Evolutionary conservation across 257 asterid species (phyloP), one percentile per base, ranked within the genome.

Genomic region (Primulina tabacum): DNA sequence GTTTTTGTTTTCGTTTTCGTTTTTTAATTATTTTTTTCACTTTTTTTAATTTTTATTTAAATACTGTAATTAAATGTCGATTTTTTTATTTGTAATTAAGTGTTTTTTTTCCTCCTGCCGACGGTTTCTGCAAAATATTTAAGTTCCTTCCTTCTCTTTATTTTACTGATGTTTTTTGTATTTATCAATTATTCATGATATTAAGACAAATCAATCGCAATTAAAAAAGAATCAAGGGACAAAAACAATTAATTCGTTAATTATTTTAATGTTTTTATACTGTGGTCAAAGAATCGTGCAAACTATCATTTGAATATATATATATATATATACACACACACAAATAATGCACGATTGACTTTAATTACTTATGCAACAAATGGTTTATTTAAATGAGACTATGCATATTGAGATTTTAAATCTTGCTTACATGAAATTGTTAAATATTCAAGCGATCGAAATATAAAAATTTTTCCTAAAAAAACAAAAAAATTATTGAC

Each of bases 51-150:
- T 82, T 82, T 70, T 83, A 71, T 75, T 83, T 80, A 81, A 86
- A 85, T 83, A 84, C 86, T 90, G 57, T 82, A 82, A 84, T 78
- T 83, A 79, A 69, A 73, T 76, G 76, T 78, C 82, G 24, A 77
- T 82, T 83, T 83, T 87, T 88, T 85, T 65, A 74, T 78, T 82
- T 88, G 91, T 83, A 85, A 82, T 78, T 76, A 82, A 77, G 73
- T n/a, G 8, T 50, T 67, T 79, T 72, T 72, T 71, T 70, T 70
- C 74, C 78, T 77, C 53, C 57, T 50, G 57, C 94, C 89, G 83
- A 85, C 87, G 65, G 73, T 81, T 79, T 78, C 72, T 71, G 81
- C 71, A 85, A 76, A 53, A 78, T 67, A 69, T 74, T 70, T 69
- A 72, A 73, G 52, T 38, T 69, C 67, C 32, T 58, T 63, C 50